Evolutionary conservation across 345 rosid genomes (phyloP), one percentile per base, ranked within the genome.

Genomic region (Populus nigra): DNA sequence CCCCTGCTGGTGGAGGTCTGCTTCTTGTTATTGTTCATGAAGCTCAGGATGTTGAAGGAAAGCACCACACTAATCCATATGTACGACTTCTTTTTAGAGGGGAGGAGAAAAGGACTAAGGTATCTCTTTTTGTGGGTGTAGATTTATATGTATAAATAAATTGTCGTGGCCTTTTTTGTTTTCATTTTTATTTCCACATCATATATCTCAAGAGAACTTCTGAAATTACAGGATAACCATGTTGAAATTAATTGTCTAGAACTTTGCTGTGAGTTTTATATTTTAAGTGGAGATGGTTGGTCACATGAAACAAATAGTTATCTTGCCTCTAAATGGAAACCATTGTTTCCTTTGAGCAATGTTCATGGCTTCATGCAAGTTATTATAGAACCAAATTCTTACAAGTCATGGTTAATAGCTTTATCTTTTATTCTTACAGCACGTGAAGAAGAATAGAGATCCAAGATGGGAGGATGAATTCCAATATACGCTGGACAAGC

Each of bases 381-480:
- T 59, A 23, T 9, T 23, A 23, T 59, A 43, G 65, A 23, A n/a
- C 47, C 50, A 15, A 69, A 22, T 16, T 12, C 43, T 38, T 39
- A 39, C 47, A 41, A 55, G 53, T 23, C 50, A 25, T 11, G 39
- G 59, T 53, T 77, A 2, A 69, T 27, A 29, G 23, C 72, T 77
- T 13, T 66, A 38, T 73, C 22, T 78, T 68, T 16, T 29, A 12
- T 68, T 81, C 67, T 1, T 76, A 72, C 88, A 96, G 98, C 79
- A 75, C 16, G 79, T 95, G 72, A 93, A 93, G 91, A 95, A 95
- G 89, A 92, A 87, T 79, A 84, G 99, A 82, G 97, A 93, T 85
- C 99, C 98, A 38, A 92, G 94, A 83, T 95, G 99, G 99, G 94
- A 85, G 68, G 96, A 95, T 81, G 97, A 92, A 75, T 95, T 93